phyloP scores from a whole-genome alignment of 805 yeast species.

The Saccharomycopsis javanensis region DNA sequence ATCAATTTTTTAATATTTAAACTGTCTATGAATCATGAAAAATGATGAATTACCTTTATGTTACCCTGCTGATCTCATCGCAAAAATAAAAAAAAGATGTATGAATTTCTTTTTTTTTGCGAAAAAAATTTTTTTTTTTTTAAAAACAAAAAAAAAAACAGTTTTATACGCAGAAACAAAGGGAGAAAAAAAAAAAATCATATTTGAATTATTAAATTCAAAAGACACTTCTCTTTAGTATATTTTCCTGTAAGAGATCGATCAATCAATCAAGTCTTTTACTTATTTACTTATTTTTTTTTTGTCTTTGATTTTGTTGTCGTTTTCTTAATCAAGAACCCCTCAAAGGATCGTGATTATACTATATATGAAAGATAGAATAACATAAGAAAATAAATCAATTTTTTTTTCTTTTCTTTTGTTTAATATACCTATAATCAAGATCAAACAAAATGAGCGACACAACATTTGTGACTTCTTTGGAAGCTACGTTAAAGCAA shows the following conservation, averaged over 20 bases:
- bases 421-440: too few species aligned
- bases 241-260: too few species aligned
- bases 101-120: neutral
- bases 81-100: neutral
- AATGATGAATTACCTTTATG: too few species aligned
- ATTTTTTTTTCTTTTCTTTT: too few species aligned
- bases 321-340: neutral
- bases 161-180: neutral
- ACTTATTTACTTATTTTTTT: too few species aligned
- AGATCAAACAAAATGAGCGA: constrained; percentile 56
- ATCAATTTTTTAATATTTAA: too few species aligned
- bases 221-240: too few species aligned
- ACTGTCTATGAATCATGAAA: too few species aligned
- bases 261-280: too few species aligned
- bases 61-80: constrained; percentile 3
- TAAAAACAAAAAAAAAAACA: neutral
- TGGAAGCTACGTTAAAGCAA: constrained; percentile 72
- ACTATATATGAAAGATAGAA: neutral
- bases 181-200: neutral
- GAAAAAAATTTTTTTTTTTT: neutral
- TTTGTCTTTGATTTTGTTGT: neutral
- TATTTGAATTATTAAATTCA: too few species aligned
- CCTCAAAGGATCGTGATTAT: neutral
- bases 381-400: neutral
- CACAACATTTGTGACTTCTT: constrained; percentile 47